phyloP scores from a whole-genome alignment of 2,329 filamentous ascomycete genomes.

The Nothophaeocryptopus gaeumannii region DNA sequence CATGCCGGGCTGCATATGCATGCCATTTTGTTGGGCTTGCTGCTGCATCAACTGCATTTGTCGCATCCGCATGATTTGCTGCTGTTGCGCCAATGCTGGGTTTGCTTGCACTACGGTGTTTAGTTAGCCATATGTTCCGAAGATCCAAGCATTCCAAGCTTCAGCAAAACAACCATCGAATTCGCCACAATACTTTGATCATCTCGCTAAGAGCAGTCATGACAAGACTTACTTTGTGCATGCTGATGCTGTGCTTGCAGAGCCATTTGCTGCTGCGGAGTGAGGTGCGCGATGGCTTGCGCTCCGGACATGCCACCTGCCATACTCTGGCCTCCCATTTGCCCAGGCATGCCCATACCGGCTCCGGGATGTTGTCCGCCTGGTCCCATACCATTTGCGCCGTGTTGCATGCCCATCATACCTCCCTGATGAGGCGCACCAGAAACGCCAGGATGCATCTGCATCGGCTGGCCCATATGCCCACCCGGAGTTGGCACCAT shows the following conservation, averaged over 20 bases:
- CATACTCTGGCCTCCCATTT: slow-evolving; percentile 42
- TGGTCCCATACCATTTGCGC: slow-evolving; percentile 54
- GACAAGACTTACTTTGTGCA: slow-evolving; percentile 35
- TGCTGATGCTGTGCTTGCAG: slow-evolving; percentile 31
- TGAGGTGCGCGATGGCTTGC: slow-evolving; percentile 71
- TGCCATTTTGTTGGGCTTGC: slow-evolving; percentile 36
- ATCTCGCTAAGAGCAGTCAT: too few relatives aligned
- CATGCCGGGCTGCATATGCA: slow-evolving; percentile 26
- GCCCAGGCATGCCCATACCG: slow-evolving; percentile 35
- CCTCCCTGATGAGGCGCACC: slow-evolving; percentile 65
- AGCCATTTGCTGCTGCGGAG: slow-evolving; percentile 57
- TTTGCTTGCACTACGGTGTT: slow-evolving; percentile 42
- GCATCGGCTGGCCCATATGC: slow-evolving; percentile 67
- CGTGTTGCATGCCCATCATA: slow-evolving; percentile 77
- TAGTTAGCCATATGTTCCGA: slow-evolving; percentile 28
- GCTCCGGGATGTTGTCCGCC: slow-evolving; percentile 32
- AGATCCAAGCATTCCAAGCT: background rate
- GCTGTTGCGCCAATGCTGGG: slow-evolving; percentile 30
- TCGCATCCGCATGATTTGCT: slow-evolving; percentile 46
- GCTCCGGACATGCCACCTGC: slow-evolving; percentile 54
- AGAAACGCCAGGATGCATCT: slow-evolving; percentile 67
- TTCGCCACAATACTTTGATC: too few relatives aligned
- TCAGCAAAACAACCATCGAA: background rate
- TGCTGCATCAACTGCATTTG: slow-evolving; percentile 43
- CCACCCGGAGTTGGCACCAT: slow-evolving; percentile 66